Evolutionary conservation across 805 yeast species (phyloP).

Genomic region (Saccharomycopsis javanensis): DNA sequence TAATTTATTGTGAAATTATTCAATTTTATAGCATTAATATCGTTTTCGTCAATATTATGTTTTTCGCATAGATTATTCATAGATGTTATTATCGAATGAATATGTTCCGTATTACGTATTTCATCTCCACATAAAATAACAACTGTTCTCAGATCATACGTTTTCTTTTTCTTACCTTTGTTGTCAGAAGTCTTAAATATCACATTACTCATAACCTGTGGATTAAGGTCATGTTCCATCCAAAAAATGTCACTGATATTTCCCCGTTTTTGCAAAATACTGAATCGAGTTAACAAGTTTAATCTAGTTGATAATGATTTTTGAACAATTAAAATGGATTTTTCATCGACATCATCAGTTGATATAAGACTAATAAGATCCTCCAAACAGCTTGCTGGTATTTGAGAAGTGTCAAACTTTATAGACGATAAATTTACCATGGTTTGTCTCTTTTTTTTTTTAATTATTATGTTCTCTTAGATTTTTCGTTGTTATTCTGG

Average conservation of each 20-base stretch:
- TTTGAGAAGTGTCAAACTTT: conserved; percentile 6
- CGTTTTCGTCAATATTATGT: conserved; percentile 20
- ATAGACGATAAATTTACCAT: conserved; percentile 17
- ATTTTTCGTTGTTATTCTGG: too few species aligned
- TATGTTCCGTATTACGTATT: conserved; percentile 15
- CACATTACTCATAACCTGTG: conserved; percentile 4
- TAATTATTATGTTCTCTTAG: too few species aligned
- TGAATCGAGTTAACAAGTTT: conserved; percentile 48
- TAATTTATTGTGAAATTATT: conserved; percentile 1
- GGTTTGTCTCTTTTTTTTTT: neutral
- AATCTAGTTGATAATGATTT: conserved; percentile 37
- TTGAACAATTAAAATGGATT: conserved; percentile 26
- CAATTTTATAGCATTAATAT: conserved; percentile 8
- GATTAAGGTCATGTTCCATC: conserved; percentile 27
- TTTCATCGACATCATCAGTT: conserved; percentile 1
- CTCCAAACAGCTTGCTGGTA: conserved; percentile 8
- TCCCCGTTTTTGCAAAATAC: conserved; percentile 39
- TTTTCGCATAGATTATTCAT: conserved; percentile 2
- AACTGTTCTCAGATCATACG: neutral
- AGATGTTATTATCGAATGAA: conserved; percentile 8
- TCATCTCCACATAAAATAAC: conserved; percentile 24
- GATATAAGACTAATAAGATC: conserved; percentile 6
- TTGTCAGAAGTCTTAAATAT: conserved; percentile 14
- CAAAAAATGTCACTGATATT: conserved; percentile 41
- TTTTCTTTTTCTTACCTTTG: neutral